Conservation (phyloP, 2,329 filamentous ascomycete genomes). For the Colletotrichum sp. region DNA sequence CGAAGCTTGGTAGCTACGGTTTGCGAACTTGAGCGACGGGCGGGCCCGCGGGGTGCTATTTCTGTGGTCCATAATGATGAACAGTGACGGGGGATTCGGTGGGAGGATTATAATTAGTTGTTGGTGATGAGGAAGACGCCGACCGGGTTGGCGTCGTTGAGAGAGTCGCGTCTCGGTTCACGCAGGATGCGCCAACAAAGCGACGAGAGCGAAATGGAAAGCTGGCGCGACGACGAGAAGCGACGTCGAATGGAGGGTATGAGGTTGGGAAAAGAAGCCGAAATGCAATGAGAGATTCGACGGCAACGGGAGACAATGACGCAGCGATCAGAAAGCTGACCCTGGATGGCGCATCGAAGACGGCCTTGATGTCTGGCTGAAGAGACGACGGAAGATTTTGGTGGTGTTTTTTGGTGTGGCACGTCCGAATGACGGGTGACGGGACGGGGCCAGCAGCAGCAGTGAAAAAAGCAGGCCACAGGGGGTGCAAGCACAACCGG, state of each 20-base stretch:
- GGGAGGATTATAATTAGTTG: conserved; percentile 1
- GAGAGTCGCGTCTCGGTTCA: conserved; percentile 17
- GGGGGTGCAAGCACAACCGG: background rate
- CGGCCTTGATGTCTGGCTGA: conserved; percentile 5
- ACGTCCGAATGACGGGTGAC: conserved; percentile 8
- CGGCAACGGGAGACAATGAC: background rate
- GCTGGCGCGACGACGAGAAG: conserved; percentile 4
- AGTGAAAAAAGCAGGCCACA: conserved; percentile 3
- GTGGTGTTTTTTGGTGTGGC: conserved; percentile 19
- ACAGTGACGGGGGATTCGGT: background rate
- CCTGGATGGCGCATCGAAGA: conserved; percentile 19
- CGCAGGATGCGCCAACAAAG: conserved; percentile 15
- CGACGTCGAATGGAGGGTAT: background rate
- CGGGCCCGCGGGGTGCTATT: conserved; percentile 43
- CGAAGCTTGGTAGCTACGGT: conserved; percentile 45
- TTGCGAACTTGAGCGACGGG: conserved; percentile 47
- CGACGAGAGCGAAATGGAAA: background rate
- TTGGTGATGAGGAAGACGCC: conserved; percentile 1
- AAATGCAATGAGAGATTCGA: background rate
- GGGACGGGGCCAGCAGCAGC: background rate
- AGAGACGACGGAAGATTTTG: conserved; percentile 17
- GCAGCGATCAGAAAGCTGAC: conserved; percentile 19
- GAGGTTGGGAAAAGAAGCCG: background rate
- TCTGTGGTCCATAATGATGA: conserved; percentile 21
- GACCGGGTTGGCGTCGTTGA: conserved; percentile 1